phyloP scores from a whole-genome alignment of 2,329 filamentous ascomycete genomes.

The Pseudocercospora macadamiae region DNA sequence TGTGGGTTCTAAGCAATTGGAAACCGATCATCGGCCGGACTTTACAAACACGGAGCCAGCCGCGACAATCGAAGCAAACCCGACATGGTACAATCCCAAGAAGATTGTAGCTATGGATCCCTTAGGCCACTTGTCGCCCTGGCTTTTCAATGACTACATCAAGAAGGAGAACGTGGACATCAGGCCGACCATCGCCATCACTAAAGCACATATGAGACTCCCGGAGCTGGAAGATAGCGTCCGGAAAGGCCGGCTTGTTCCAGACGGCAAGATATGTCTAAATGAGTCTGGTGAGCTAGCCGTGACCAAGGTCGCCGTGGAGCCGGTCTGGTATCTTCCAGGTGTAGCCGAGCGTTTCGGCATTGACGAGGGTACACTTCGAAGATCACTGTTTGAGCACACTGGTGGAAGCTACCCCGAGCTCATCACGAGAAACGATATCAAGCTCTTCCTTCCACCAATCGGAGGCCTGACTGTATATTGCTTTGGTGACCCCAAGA shows the following conservation, averaged over 20 bases:
- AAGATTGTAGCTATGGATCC: conserved; percentile 99
- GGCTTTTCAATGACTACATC: conserved; percentile 79
- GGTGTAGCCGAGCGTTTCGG: conserved; percentile 85
- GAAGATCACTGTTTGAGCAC: conserved; percentile 88
- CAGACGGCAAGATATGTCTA: conserved; percentile 87
- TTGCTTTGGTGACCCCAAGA: conserved; percentile 92
- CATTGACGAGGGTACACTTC: conserved; percentile 87
- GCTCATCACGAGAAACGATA: conserved; percentile 89
- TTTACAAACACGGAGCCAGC: conserved; percentile 89
- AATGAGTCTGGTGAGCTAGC: conserved; percentile 84
- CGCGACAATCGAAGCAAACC: conserved; percentile 84
- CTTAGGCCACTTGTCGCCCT: conserved; percentile 82
- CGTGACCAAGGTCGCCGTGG: conserved; percentile 95
- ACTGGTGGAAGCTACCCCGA: conserved; percentile 96
- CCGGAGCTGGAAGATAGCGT: conserved; percentile 92
- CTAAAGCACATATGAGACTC: conserved; percentile 93
- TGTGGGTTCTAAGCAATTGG: conserved; percentile 86
- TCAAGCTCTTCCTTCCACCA: conserved; percentile 93
- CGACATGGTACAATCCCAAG: conserved; percentile 83
- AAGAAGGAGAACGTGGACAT: conserved; percentile 68
- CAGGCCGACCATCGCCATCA: conserved; percentile 83
- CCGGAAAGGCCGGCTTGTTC: conserved; percentile 70
- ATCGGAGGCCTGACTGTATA: conserved; percentile 97
- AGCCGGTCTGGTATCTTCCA: conserved; percentile 70
- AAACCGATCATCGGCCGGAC: conserved; percentile 76